Evolutionary conservation across 352 stramenopile genomes (phyloP).

Genomic region (Thraustochytrium sp.): DNA sequence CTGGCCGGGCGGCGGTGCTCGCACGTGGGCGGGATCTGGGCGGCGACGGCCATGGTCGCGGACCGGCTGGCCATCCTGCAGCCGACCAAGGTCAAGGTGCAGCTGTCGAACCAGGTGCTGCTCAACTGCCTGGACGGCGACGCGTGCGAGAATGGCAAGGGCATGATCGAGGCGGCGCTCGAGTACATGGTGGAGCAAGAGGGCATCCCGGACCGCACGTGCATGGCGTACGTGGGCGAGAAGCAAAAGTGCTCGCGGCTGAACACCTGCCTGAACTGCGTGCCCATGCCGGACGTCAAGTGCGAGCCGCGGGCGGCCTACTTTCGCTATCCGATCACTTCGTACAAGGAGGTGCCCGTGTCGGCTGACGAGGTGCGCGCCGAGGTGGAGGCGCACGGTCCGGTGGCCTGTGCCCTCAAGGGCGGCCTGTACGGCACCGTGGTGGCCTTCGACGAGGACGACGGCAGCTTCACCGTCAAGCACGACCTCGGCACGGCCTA

Average conservation of each 20-base stretch:
- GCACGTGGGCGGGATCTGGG: neutral
- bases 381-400: neutral
- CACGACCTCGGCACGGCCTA: slow-evolving; percentile 13
- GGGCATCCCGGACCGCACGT: slow-evolving; percentile 4
- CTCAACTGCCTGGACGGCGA: slow-evolving; percentile 21
- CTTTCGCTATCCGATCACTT: slow-evolving; percentile 2
- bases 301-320: neutral
- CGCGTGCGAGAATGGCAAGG: neutral
- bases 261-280: slow-evolving; percentile 32
- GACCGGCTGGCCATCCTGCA: slow-evolving; percentile 24
- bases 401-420: slow-evolving; percentile 9
- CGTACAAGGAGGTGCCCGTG: neutral
- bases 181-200: slow-evolving; percentile 7
- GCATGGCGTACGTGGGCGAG: slow-evolving; percentile 28
- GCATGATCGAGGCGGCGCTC: slow-evolving; percentile 1
- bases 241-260: slow-evolving; percentile 29
- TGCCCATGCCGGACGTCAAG: neutral
- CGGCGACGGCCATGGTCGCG: slow-evolving; percentile 16
- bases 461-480: neutral
- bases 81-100: slow-evolving; percentile 31
- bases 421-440: slow-evolving; percentile 3
- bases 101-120: slow-evolving; percentile 38
- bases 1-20: neutral
- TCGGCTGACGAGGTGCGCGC: neutral
- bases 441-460: neutral